Conservation (phyloP, 495 filamentous ascomycete species). For the Sporormia fimetaria region DNA sequence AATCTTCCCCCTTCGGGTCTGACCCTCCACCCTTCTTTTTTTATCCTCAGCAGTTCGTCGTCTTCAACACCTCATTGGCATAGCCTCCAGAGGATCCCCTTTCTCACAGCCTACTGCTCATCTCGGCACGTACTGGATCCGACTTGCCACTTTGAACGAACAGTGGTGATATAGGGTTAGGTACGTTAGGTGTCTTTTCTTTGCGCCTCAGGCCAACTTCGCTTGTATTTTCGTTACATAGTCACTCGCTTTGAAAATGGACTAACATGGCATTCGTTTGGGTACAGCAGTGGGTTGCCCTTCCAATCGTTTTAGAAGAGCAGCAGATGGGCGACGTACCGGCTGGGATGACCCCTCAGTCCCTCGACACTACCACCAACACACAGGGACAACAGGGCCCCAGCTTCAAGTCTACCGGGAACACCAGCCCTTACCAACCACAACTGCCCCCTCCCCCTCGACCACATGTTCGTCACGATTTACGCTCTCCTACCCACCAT, state of each 20-base stretch:
- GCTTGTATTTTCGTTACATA: neutral
- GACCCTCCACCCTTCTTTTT: conserved; percentile 20
- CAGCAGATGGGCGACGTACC: conserved; percentile 33
- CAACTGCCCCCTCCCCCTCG: conserved; percentile 25
- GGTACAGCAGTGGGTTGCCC: conserved; percentile 37
- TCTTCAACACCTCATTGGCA: conserved; percentile 19
- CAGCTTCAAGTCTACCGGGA: conserved; percentile 6
- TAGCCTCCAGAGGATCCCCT: conserved; percentile 5
- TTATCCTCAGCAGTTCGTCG: conserved; percentile 7
- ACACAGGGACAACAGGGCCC: conserved; percentile 8
- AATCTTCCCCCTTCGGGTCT: conserved; percentile 18
- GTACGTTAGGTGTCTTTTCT: conserved; percentile 18
- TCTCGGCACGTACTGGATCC: conserved; percentile 16
- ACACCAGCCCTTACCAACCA: conserved; percentile 25
- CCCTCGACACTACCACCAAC: conserved; percentile 17
- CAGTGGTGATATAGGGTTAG: conserved; percentile 23
- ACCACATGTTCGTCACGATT: conserved; percentile 18
- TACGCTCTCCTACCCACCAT: conserved; percentile 9
- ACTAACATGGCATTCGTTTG: conserved; percentile 36
- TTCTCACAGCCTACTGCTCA: conserved; percentile 10
- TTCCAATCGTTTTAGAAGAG: conserved; percentile 36
- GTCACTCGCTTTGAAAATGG: conserved; percentile 21
- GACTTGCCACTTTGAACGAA: conserved; percentile 20
- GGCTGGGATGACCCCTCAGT: conserved; percentile 18
- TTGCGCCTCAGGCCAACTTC: neutral